Evolutionary conservation across 2,329 filamentous ascomycete species (phyloP), one percentile per base, ranked within the genome.

Genomic region (Gremmenia infestans): DNA sequence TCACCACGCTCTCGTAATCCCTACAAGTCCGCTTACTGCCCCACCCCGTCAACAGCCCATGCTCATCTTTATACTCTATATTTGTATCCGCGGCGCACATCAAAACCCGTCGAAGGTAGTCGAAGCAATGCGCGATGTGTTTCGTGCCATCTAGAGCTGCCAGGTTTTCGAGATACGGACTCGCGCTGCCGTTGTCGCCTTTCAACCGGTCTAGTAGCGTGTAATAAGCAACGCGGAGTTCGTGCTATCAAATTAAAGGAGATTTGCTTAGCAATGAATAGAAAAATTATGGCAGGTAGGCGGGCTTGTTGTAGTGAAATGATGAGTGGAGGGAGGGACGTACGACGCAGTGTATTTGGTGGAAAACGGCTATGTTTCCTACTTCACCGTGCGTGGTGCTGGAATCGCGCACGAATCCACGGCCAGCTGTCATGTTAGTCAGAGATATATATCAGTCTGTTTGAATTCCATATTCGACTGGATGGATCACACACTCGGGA

Each of bases 161-260:
- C 48, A 49, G 22, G 11, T 37, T 32, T 19, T 49, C 48, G 17
- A 49, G 48, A 37, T 17, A 37, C 1, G 32, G n/a, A 19, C 32
- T 49, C 19, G 36, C 36, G 4, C 23, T 37, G 28, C 48, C 48
- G 19, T 49, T 36, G 6, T 11, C 48, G 17, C 32, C 36, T 8
- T 37, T 23, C 9, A 49, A 19, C 19, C 32, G 32, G 25, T 49
- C 48, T 11, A 49, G n/a, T 12, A 36, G 22, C 4, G 48, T 37
- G 28, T 49, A 49, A 39, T 49, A 49, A 36, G 48, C 48, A 37
- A 49, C 48, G 7, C 48, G 48, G 17, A 49, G 32, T 49, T 49
- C 48, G 48, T 49, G 48, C 48, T 49, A 22, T 36, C 3, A 39
- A 37, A 4, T 19, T 37, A 37, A 15, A 37, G 36, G 9, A 37